Conservation (phyloP, 2,329 filamentous ascomycete species). For the Pyricularia grisea region DNA sequence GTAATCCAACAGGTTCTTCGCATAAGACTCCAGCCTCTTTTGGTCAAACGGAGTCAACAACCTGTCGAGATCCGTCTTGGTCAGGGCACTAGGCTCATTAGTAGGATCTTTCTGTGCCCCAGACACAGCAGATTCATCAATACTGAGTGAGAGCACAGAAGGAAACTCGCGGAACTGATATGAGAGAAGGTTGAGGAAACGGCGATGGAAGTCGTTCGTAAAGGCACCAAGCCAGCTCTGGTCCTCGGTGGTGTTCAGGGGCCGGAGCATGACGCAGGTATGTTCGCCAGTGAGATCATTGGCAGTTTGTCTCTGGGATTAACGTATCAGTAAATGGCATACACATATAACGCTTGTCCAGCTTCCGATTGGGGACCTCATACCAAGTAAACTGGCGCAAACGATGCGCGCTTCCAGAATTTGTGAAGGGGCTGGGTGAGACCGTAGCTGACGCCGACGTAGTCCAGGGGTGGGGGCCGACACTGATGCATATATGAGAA, state of each 20-base stretch:
- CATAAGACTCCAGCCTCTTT: constrained; percentile 89
- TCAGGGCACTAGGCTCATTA: constrained; percentile 45
- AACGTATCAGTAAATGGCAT: neutral
- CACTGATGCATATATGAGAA: constrained; percentile 84
- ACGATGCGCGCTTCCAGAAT: constrained; percentile 89
- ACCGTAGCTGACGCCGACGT: constrained; percentile 91
- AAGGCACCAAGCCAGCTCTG: constrained; percentile 83
- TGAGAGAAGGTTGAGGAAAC: constrained; percentile 83
- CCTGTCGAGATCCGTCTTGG: constrained; percentile 66
- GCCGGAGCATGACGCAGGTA: constrained; percentile 92
- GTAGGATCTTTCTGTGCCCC: constrained; percentile 50
- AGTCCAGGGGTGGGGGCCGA: constrained; percentile 73
- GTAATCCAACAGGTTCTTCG: constrained; percentile 95
- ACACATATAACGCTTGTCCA: neutral
- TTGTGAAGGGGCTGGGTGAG: constrained; percentile 80
- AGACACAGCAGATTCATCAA: constrained; percentile 74
- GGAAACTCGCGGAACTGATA: constrained; percentile 87
- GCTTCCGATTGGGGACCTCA: neutral
- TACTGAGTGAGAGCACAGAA: constrained; percentile 68
- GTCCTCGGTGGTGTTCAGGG: constrained; percentile 60
- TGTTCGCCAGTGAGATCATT: constrained; percentile 97
- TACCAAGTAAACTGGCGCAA: constrained; percentile 76
- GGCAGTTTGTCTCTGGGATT: constrained; percentile 62
- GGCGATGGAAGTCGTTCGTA: constrained; percentile 82
- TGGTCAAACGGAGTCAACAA: constrained; percentile 85